Percentiles rank a stretch among this genome's conserved stretches.
Conservation (phyloP, 192 early-diverging fungal genomes). For the Coemansia sp. region DNA sequence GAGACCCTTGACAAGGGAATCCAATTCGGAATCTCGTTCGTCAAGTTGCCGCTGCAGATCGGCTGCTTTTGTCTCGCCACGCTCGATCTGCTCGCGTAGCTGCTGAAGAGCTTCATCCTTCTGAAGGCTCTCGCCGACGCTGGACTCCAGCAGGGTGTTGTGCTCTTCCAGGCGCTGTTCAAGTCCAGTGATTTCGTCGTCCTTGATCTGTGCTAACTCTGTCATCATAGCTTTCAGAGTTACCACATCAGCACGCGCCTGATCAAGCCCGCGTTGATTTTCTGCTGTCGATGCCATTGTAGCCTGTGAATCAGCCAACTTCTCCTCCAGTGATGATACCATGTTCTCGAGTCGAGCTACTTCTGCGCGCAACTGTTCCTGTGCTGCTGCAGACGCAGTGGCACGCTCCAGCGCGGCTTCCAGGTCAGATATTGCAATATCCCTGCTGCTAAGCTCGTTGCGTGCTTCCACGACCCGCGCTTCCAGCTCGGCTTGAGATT, state of each 20-base stretch:
- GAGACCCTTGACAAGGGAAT: conserved; percentile 5
- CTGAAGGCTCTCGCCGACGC: conserved; percentile 25
- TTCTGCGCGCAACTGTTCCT: conserved; percentile 4
- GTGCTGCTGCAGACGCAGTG: conserved; percentile 14
- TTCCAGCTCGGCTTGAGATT: conserved; percentile 33
- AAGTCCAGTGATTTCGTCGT: conserved; percentile 36
- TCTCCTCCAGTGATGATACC: conserved; percentile 3
- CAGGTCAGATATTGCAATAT: conserved; percentile 18
- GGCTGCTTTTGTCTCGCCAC: conserved; percentile 3
- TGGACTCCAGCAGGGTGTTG: conserved; percentile 25
- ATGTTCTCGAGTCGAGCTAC: conserved; percentile 5
- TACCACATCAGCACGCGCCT: conserved; percentile 13
- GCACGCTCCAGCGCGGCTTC: conserved; percentile 36
- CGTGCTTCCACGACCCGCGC: conserved; percentile 18
- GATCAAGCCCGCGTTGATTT: conserved; percentile 19
- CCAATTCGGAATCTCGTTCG: not conserved
- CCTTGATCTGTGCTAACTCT: conserved; percentile 42
- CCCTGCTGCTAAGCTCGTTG: conserved; percentile 30
- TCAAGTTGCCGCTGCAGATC: conserved; percentile 22
- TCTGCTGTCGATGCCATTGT: conserved; percentile 4
- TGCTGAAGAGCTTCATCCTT: conserved; percentile 34
- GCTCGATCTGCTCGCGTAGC: conserved; percentile 14
- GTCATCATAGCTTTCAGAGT: conserved; percentile 52
- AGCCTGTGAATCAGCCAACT: conserved; percentile 15
- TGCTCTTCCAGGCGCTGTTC: conserved; percentile 23